phyloP scores from a whole-genome alignment of 257 asterid species.

The Salvia miltiorrhiza region DNA sequence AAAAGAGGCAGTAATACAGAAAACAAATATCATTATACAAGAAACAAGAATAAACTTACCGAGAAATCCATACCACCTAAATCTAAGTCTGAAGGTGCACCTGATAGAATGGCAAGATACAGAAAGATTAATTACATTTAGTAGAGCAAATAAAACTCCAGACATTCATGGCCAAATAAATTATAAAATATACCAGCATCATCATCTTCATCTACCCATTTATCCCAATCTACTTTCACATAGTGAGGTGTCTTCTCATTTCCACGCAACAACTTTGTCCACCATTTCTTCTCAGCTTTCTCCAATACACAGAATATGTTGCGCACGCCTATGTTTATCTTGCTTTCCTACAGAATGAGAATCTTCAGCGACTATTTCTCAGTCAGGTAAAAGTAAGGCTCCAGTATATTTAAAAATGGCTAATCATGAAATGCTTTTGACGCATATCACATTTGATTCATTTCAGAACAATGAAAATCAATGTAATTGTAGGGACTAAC shows the following conservation, averaged over 20 bases:
- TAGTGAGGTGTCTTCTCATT: constrained; percentile 81
- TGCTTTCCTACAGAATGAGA: constrained; percentile 56
- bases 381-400: not conserved
- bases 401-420: not conserved
- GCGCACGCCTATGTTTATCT: constrained; percentile 68
- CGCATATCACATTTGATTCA: not conserved
- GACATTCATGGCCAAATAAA: not conserved
- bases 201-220: constrained; percentile 95
- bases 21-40: not conserved
- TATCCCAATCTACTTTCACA: constrained; percentile 96
- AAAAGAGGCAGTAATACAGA: not conserved
- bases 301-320: constrained; percentile 71
- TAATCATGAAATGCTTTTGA: not conserved
- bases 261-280: constrained; percentile 75
- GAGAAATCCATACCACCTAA: constrained; percentile 95
- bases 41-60: constrained; percentile 33
- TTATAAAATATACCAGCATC: constrained; percentile 42
- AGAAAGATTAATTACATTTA: not conserved
- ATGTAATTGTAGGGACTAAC: not conserved
- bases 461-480: not conserved
- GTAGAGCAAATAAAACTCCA: not conserved
- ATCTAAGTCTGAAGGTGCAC: constrained; percentile 75
- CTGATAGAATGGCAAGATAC: constrained; percentile 32
- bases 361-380: not conserved
- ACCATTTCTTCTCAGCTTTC: constrained; percentile 88